phyloP scores from a whole-genome alignment of 1,284 basidiomycete species.

The Leucoagaricus sp. region DNA sequence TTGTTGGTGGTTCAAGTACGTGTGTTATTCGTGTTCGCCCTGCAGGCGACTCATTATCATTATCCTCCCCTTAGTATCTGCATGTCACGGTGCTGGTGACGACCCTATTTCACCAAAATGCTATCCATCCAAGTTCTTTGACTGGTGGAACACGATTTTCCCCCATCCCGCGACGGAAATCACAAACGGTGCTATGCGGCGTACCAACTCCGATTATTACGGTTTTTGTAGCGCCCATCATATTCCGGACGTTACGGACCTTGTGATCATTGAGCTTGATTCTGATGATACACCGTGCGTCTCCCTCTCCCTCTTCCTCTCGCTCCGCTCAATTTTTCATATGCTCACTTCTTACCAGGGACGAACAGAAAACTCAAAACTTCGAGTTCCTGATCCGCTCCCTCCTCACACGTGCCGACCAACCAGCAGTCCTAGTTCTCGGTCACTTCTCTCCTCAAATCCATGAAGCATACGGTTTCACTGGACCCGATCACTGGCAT shows the following conservation, averaged over 20 bases:
- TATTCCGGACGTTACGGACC: slow-evolving; percentile 87
- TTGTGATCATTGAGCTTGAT: slow-evolving; percentile 93
- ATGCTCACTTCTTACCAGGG: slow-evolving; percentile 43
- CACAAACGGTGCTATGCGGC: slow-evolving; percentile 91
- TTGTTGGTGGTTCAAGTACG: slow-evolving; percentile 88
- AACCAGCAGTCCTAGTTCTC: slow-evolving; percentile 87
- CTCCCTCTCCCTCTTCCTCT: too few species aligned
- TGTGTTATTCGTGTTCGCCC: slow-evolving; percentile 18
- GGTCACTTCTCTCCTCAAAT: slow-evolving; percentile 91
- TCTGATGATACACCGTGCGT: slow-evolving; percentile 83
- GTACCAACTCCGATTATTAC: slow-evolving; percentile 90
- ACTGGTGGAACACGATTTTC: slow-evolving; percentile 95
- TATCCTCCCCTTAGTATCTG: slow-evolving; percentile 59
- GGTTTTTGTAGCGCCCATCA: slow-evolving; percentile 91
- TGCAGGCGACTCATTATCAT: background rate
- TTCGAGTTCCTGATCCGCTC: slow-evolving; percentile 93
- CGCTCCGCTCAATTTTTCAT: background rate
- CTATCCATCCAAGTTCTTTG: slow-evolving; percentile 89
- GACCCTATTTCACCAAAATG: slow-evolving; percentile 85
- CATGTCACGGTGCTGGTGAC: slow-evolving; percentile 92
- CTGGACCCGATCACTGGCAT: slow-evolving; percentile 87
- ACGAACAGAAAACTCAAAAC: slow-evolving; percentile 72
- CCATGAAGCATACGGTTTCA: slow-evolving; percentile 77
- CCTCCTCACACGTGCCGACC: slow-evolving; percentile 82
- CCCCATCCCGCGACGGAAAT: slow-evolving; percentile 93